Evolutionary conservation across 2,329 filamentous ascomycete species (phyloP).

Genomic region (Pochonia chlamydosporia): DNA sequence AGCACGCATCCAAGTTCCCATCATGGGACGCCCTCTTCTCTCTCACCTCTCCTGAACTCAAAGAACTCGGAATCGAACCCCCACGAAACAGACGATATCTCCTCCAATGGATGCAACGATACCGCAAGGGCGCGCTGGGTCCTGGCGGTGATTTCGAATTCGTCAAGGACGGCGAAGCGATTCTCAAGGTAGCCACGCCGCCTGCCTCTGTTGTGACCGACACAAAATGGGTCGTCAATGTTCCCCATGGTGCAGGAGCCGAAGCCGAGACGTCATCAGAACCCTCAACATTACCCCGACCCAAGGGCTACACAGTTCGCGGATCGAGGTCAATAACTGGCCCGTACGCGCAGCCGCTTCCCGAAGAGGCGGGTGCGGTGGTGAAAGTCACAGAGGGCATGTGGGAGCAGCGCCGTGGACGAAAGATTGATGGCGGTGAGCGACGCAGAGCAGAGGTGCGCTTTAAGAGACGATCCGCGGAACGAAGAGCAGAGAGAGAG

Average conservation of each 20-base stretch:
- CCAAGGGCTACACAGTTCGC: conserved; percentile 54
- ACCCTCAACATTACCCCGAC: conserved; percentile 20
- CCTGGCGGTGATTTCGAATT: conserved; percentile 75
- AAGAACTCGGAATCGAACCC: conserved; percentile 80
- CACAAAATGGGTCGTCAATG: conserved; percentile 48
- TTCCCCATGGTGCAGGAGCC: conserved; percentile 39
- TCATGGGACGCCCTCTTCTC: conserved; percentile 89
- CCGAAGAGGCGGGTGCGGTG: conserved; percentile 57
- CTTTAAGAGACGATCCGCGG: conserved; percentile 76
- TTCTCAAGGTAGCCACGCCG: conserved; percentile 42
- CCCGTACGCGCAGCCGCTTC: conserved; percentile 64
- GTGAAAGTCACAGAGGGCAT: conserved; percentile 77
- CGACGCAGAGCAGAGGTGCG: conserved; percentile 78
- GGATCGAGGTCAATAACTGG: conserved; percentile 67
- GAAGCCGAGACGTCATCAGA: conserved; percentile 16
- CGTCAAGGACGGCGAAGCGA: conserved; percentile 53
- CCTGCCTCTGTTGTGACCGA: conserved; percentile 32
- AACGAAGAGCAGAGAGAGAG: conserved; percentile 64
- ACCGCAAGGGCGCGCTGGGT: conserved; percentile 70
- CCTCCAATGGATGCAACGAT: conserved; percentile 81
- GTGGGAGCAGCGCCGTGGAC: conserved; percentile 83
- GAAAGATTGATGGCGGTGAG: conserved; percentile 96
- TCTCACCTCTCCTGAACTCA: conserved; percentile 69
- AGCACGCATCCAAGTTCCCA: conserved; percentile 80
- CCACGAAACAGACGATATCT: conserved; percentile 78